Conservation (phyloP, 2,329 filamentous ascomycete genomes). For the Rhexocercosporidium sp. region DNA sequence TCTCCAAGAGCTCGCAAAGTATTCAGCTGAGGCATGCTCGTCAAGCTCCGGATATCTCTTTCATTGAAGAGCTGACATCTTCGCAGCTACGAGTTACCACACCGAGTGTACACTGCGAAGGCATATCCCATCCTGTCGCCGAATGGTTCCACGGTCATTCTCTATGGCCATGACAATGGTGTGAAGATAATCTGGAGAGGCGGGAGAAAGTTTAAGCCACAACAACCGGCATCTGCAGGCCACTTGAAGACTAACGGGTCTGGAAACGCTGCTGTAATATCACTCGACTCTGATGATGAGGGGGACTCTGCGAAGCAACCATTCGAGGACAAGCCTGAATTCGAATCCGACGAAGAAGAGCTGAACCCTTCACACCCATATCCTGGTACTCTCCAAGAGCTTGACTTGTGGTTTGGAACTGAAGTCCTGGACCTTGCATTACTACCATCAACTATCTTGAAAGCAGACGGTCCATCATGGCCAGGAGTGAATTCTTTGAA, state of each 20-base stretch:
- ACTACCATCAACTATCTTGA: conserved; percentile 54
- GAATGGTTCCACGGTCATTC: conserved; percentile 66
- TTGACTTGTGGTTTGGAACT: conserved; percentile 64
- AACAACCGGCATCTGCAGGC: conserved; percentile 41
- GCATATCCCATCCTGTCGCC: conserved; percentile 65
- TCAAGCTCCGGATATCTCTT: neutral
- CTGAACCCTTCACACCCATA: conserved; percentile 47
- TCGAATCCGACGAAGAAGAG: conserved; percentile 57
- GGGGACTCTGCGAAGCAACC: conserved; percentile 42
- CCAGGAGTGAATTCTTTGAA: conserved; percentile 54
- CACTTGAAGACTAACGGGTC: conserved; percentile 57
- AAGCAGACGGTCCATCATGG: conserved; percentile 55
- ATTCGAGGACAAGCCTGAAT: conserved; percentile 61
- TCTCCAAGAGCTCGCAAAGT: conserved; percentile 36
- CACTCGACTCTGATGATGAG: conserved; percentile 68
- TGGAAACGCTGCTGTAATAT: conserved; percentile 60
- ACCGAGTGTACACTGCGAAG: conserved; percentile 63
- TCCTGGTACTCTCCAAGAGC: conserved; percentile 61
- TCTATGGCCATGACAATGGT: conserved; percentile 69
- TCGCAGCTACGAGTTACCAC: conserved; percentile 63
- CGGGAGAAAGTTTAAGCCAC: conserved; percentile 61
- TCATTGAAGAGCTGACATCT: conserved; percentile 7
- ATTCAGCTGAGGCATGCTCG: conserved; percentile 38
- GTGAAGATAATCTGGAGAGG: conserved; percentile 67
- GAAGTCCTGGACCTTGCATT: conserved; percentile 61